Conservation (phyloP, 257 asterid species). For the Anisodus acutangulus region DNA sequence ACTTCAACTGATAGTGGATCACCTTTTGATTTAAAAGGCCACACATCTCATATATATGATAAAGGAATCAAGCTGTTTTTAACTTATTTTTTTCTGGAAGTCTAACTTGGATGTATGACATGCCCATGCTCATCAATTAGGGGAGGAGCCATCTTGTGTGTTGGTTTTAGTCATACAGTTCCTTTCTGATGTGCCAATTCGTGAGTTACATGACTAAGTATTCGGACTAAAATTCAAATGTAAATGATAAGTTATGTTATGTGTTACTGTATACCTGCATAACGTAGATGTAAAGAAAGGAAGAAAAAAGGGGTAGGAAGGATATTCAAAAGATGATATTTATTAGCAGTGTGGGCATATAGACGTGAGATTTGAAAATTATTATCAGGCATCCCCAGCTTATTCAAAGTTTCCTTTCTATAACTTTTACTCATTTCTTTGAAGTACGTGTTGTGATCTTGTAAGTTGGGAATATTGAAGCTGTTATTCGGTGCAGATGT, state of each 20-base stretch:
- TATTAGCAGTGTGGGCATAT: conserved; percentile 9
- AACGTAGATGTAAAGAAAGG: conserved; percentile 8
- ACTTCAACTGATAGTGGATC: not conserved
- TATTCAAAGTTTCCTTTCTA: not conserved
- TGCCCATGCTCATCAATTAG: not conserved
- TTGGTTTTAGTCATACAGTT: conserved; percentile 24
- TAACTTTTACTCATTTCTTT: not conserved
- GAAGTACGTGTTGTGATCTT: conserved; percentile 2
- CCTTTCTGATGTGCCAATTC: conserved; percentile 9
- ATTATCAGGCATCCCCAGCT: not conserved
- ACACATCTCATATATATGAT: not conserved
- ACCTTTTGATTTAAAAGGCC: not conserved
- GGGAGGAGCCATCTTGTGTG: not conserved
- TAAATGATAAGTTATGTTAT: conserved; percentile 1
- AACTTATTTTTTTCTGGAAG: not conserved
- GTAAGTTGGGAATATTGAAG: not conserved
- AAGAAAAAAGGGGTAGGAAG: conserved; percentile 1
- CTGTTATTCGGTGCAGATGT: conserved; percentile 66
- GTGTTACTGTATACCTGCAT: not conserved
- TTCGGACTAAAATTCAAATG: not conserved
- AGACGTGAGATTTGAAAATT: conserved; percentile 11
- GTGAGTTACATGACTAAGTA: not conserved
- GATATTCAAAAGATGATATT: not conserved
- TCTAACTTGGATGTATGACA: conserved; percentile 11
- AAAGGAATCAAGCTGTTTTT: not conserved